These are phyloP conservation scores for Aurifilum marmelostoma DNA, from an alignment of 2,329 filamentous ascomycete genomes.

Conservation along the genomic window DNA sequence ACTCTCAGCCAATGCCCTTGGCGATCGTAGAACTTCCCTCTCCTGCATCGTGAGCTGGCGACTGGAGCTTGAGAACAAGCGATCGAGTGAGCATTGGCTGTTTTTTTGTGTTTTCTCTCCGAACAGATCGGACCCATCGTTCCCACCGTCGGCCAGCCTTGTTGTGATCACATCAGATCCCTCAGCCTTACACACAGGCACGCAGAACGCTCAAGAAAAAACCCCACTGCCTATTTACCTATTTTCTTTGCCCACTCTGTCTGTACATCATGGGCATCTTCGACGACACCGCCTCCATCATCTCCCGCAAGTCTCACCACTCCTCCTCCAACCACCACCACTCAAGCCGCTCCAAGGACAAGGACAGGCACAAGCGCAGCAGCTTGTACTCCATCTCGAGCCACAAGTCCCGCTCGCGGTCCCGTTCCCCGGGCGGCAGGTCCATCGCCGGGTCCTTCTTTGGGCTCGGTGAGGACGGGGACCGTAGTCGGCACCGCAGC, in stretches of 20 bases:
- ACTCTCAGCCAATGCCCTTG: constrained; percentile 17
- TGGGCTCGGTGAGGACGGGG: constrained; percentile 41
- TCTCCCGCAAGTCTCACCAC: constrained; percentile 34
- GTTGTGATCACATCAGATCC: neutral
- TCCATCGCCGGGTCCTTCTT: constrained; percentile 50
- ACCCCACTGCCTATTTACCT: neutral
- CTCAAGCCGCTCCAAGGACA: constrained; percentile 25
- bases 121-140: constrained; percentile 15
- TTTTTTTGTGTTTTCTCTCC: neutral
- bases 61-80: constrained; percentile 14
- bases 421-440: constrained; percentile 42
- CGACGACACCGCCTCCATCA: constrained; percentile 39
- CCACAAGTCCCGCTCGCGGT: constrained; percentile 39
- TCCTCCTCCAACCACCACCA: constrained; percentile 31
- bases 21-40: constrained; percentile 15
- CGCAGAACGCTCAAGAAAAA: neutral
- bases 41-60: constrained; percentile 20
- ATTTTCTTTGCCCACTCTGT: too few relatives aligned
- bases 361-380: constrained; percentile 35
- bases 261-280: constrained; percentile 38
- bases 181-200: constrained; percentile 8
- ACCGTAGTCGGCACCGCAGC: constrained; percentile 32
- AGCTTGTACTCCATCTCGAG: constrained; percentile 21
- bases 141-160: neutral
- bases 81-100: constrained; percentile 1